Evolutionary conservation across 2,329 filamentous ascomycete genomes (phyloP).

Genomic region (Diaporthe ilicicola): DNA sequence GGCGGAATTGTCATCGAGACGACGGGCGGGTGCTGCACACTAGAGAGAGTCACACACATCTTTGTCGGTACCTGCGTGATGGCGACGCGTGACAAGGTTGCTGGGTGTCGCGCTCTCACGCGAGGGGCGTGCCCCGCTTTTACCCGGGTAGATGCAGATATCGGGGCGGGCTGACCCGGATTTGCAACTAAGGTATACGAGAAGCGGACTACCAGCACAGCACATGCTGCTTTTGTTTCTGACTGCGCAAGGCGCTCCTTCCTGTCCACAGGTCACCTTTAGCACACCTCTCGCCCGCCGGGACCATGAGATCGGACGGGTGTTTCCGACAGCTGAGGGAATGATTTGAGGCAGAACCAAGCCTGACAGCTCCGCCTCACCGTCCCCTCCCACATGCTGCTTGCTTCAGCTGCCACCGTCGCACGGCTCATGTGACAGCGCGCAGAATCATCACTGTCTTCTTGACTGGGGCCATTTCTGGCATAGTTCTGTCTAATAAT

Average conservation of each 20-base stretch:
- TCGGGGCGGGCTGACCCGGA: conserved; percentile 8
- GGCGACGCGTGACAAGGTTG: conserved; percentile 30
- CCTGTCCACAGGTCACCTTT: not conserved
- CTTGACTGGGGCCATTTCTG: not conserved
- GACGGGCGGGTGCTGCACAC: not conserved
- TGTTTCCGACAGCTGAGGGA: not conserved
- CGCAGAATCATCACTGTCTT: not conserved
- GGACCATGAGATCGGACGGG: not conserved
- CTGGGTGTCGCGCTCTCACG: conserved; percentile 33
- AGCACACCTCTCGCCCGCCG: not conserved
- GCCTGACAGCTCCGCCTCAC: conserved; percentile 13
- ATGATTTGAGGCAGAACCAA: not conserved
- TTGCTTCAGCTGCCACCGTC: not conserved
- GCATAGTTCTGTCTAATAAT: not conserved
- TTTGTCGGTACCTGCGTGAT: conserved; percentile 25
- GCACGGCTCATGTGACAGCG: not conserved
- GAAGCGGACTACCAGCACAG: conserved; percentile 1
- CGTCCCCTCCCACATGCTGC: not conserved
- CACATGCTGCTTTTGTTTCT: not conserved
- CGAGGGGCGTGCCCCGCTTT: conserved; percentile 12
- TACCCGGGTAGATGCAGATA: not conserved
- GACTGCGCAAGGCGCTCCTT: not conserved
- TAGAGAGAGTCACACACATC: conserved; percentile 29
- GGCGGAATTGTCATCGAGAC: not conserved
- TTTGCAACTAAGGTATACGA: not conserved